These are phyloP conservation scores for Symbiodinium natans DNA, from an alignment of 73 alveolate genomes.

Conservation along the genomic window DNA sequence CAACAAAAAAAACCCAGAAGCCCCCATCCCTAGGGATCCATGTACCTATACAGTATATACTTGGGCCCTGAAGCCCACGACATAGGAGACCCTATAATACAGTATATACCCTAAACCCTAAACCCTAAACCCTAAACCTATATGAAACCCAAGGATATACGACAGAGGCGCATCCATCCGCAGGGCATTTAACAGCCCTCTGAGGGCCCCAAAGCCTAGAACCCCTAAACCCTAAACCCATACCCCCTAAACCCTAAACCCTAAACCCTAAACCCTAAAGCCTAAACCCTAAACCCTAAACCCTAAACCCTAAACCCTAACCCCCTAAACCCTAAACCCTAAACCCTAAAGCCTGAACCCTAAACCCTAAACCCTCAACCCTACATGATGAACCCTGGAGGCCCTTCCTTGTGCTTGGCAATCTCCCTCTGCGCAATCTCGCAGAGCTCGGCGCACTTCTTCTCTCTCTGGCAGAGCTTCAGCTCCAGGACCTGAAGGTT, in stretches of 20 bases:
- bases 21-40: no score
- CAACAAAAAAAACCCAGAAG: no score
- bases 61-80: no score
- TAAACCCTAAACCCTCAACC: background rate
- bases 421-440: conserved; percentile 56
- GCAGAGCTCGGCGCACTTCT: conserved; percentile 54
- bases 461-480: conserved; percentile 61
- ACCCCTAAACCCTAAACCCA: background rate
- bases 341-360: background rate
- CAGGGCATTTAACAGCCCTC: no score
- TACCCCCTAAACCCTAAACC: background rate
- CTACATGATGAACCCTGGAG: background rate
- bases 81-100: no score
- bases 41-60: no score
- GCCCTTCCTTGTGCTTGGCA: conserved; percentile 28
- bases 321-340: background rate
- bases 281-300: background rate
- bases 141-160: no score
- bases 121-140: background rate
- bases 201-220: no score
- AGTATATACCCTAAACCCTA: no score
- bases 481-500: conserved; percentile 13
- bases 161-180: no score
- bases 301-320: background rate
- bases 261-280: background rate